These are phyloP conservation scores for Hortiboletus flavorubellus DNA, from an alignment of 768 basidiomycete species.

Conservation along the genomic window DNA sequence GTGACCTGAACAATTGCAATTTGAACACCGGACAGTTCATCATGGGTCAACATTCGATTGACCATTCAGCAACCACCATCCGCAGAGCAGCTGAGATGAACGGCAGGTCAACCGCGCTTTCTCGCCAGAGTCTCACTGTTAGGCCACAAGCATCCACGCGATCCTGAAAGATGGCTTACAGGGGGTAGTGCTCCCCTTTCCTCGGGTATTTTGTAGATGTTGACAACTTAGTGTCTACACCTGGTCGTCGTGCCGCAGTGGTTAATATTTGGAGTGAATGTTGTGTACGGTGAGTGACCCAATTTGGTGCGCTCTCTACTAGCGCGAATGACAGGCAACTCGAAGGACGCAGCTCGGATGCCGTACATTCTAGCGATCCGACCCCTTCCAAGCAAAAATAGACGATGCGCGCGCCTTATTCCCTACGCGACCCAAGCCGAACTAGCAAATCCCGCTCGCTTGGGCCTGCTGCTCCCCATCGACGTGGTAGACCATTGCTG, in stretches of 20 bases:
- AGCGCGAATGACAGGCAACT: neutral
- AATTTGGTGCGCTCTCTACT: neutral
- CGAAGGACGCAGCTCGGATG: neutral
- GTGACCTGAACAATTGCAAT: neutral
- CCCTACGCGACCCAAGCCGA: constrained; percentile 7
- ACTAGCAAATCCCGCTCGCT: neutral
- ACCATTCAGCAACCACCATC: neutral
- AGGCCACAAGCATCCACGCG: neutral
- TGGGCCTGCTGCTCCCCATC: neutral
- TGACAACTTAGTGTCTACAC: neutral
- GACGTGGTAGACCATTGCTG: neutral
- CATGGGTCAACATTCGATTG: neutral
- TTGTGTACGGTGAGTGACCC: neutral
- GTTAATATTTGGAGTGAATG: neutral
- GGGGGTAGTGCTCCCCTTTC: neutral
- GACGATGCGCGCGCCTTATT: neutral
- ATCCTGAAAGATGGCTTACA: neutral
- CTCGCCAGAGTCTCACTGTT: neutral
- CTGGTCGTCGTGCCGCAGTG: neutral
- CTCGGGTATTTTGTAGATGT: neutral
- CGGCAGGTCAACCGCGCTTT: neutral
- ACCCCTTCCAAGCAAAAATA: neutral
- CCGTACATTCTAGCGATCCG: constrained; percentile 11
- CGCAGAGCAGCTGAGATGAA: neutral
- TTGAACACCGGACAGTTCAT: too few relatives aligned